These are phyloP conservation scores for Tanozyma kutaoensis DNA, from an alignment of 805 yeast genomes.

Conservation along the genomic window DNA sequence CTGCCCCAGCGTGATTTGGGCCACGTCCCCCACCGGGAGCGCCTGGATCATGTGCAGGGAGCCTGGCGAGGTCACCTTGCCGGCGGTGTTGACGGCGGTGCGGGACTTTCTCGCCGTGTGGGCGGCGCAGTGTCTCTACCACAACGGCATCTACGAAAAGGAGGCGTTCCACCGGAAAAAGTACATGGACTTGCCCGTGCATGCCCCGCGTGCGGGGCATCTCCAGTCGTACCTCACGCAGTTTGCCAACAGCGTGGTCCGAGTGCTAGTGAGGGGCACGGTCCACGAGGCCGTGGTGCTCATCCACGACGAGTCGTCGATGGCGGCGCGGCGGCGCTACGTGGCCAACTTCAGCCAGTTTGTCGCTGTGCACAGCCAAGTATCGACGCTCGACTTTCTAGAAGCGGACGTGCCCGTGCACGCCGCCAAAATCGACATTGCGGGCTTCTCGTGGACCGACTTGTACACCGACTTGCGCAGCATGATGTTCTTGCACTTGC, in stretches of 20 bases:
- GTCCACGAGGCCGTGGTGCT: constrained; percentile 22
- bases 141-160: constrained; percentile 38
- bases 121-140: constrained; percentile 41
- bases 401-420: constrained; percentile 8
- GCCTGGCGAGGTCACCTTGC: too few relatives aligned
- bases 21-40: constrained; percentile 37
- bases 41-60: background rate
- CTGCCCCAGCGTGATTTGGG: constrained; percentile 81
- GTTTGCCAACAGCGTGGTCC: constrained; percentile 17
- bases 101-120: constrained; percentile 37
- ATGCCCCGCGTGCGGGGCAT: constrained; percentile 31
- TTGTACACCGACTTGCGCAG: constrained; percentile 17
- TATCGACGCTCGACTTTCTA: constrained; percentile 6
- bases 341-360: constrained; percentile 19
- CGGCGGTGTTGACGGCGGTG: constrained; percentile 8
- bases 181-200: constrained; percentile 28
- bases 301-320: constrained; percentile 16
- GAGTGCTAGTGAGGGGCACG: constrained; percentile 9
- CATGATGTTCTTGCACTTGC: constrained; percentile 16
- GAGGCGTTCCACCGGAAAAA: constrained; percentile 31
- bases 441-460: constrained; percentile 18
- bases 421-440: constrained; percentile 10
- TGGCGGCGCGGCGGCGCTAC: constrained; percentile 24
- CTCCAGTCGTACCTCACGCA: constrained; percentile 29
- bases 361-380: constrained; percentile 8